A percentile compares a stretch with the other conserved stretches of the same genome.
Conservation (phyloP, 2,329 filamentous ascomycete species). For the Claviceps purpurea region DNA sequence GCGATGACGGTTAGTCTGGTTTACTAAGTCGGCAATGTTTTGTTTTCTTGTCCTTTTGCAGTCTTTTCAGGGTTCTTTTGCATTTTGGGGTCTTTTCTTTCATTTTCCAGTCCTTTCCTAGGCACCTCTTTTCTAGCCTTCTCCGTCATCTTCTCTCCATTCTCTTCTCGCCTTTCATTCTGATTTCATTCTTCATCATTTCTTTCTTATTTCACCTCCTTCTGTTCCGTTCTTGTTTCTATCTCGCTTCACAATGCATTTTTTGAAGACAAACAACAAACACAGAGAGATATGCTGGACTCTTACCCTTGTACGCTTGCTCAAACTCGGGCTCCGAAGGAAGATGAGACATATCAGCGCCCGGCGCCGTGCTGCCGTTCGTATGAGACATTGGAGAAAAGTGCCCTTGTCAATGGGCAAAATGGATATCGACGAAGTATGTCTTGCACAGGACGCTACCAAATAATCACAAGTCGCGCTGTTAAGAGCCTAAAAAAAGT, state of each 20-base stretch:
- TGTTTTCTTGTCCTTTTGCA: too few relatives aligned
- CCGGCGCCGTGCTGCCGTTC: conserved; percentile 3
- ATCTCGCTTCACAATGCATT: too few relatives aligned
- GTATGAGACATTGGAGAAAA: conserved; percentile 1
- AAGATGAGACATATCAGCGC: conserved; percentile 61
- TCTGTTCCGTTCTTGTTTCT: background rate
- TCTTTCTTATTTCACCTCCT: background rate
- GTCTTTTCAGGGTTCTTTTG: too few relatives aligned
- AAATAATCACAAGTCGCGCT: background rate
- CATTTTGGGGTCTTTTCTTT: too few relatives aligned
- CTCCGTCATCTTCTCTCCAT: too few relatives aligned
- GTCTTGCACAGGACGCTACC: too few relatives aligned
- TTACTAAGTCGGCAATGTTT: too few relatives aligned
- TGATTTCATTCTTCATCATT: background rate
- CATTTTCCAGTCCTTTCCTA: too few relatives aligned
- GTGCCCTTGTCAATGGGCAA: background rate
- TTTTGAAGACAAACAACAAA: background rate
- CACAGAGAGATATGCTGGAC: background rate
- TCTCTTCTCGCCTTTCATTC: background rate
- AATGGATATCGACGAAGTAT: background rate
- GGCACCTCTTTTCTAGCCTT: too few relatives aligned
- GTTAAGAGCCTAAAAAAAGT: background rate
- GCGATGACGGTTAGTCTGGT: conserved; percentile 1
- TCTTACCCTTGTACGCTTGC: conserved; percentile 83
- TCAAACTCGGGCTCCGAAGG: conserved; percentile 91